These are phyloP conservation scores for Candida saitoana DNA, from an alignment of 805 yeast genomes.

Conservation along the genomic window DNA sequence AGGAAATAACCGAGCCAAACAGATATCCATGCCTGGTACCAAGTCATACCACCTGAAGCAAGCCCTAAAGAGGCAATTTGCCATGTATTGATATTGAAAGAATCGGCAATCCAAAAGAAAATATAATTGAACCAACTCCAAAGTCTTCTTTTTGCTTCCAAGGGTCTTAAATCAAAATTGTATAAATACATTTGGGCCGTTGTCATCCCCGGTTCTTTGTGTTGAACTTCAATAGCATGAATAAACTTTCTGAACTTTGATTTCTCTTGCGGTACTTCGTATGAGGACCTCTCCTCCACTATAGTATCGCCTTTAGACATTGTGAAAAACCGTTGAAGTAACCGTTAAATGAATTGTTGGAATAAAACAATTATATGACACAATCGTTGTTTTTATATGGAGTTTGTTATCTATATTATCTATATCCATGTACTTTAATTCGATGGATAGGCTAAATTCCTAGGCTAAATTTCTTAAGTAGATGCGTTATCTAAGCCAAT, in stretches of 20 bases:
- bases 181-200: conserved; percentile 60
- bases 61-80: conserved; percentile 84
- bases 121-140: conserved; percentile 85
- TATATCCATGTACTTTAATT: too few relatives aligned
- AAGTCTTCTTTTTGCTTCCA: conserved; percentile 66
- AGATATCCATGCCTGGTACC: conserved; percentile 91
- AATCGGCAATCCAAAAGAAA: conserved; percentile 83
- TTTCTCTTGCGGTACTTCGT: conserved; percentile 7
- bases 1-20: conserved; percentile 81
- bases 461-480: too few relatives aligned
- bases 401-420: too few relatives aligned
- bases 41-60: conserved; percentile 66
- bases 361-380: too few relatives aligned
- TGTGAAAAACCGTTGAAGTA: too few relatives aligned
- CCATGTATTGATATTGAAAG: conserved; percentile 88
- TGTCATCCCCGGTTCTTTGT: conserved; percentile 39
- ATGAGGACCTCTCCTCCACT: conserved; percentile 6
- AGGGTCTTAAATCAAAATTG: conserved; percentile 76
- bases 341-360: too few relatives aligned
- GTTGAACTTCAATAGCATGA: conserved; percentile 26
- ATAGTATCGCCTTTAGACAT: conserved; percentile 7
- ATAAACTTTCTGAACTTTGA: conserved; percentile 11
- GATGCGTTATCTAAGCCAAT: too few relatives aligned
- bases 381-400: too few relatives aligned
- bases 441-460: too few relatives aligned